Conservation (phyloP, 768 basidiomycete species). For the Pholiota molesta region DNA sequence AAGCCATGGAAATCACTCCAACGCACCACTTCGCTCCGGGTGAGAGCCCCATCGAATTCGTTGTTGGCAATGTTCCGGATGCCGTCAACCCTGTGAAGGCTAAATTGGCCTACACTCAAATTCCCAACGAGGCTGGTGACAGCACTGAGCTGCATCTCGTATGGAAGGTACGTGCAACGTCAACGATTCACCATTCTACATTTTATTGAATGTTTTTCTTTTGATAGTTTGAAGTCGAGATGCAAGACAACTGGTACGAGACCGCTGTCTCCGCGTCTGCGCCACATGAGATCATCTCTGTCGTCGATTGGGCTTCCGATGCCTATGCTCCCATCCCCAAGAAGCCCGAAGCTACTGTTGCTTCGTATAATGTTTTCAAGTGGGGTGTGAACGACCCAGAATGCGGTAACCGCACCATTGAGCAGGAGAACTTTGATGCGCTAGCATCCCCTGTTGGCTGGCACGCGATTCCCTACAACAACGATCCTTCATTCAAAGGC, state of each 20-base stretch:
- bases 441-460: constrained; percentile 89
- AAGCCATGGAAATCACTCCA: constrained; percentile 48
- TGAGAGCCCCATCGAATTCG: constrained; percentile 38
- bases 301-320: constrained; percentile 95
- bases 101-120: constrained; percentile 78
- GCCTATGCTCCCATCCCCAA: constrained; percentile 51
- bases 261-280: constrained; percentile 72
- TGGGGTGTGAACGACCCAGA: constrained; percentile 89
- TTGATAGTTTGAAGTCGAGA: constrained; percentile 82
- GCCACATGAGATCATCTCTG: constrained; percentile 83
- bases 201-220: constrained; percentile 12
- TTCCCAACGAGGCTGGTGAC: constrained; percentile 65
- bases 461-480: constrained; percentile 78
- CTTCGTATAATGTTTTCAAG: constrained; percentile 72
- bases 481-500: constrained; percentile 59
- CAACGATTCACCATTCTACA: background rate
- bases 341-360: constrained; percentile 28
- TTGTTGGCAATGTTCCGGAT: constrained; percentile 69
- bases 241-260: constrained; percentile 97
- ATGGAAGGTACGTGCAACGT: constrained; percentile 65
- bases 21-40: constrained; percentile 50
- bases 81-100: constrained; percentile 82
- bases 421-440: constrained; percentile 72
- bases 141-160: constrained; percentile 69
- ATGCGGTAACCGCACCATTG: constrained; percentile 59